phyloP scores from a whole-genome alignment of 495 filamentous ascomycete species.

The Penicillium pulvis region DNA sequence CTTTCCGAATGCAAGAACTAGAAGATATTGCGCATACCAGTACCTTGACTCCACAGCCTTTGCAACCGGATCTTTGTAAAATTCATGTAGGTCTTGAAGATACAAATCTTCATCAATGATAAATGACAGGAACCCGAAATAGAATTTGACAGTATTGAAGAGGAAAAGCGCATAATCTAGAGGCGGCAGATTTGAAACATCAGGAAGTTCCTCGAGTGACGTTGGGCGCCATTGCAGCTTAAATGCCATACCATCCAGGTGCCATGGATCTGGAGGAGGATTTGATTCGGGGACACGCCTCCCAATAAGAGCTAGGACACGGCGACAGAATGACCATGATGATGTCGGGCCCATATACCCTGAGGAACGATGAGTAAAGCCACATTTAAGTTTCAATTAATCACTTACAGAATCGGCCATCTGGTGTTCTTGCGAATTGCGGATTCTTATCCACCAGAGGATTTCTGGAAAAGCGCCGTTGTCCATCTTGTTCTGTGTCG shows the following conservation, averaged over 20 bases:
- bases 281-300: constrained; percentile 29
- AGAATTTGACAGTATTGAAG: constrained; percentile 42
- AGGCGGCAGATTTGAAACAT: constrained; percentile 36
- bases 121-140: constrained; percentile 40
- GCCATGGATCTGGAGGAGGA: constrained; percentile 31
- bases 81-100: constrained; percentile 33
- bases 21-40: constrained; percentile 43
- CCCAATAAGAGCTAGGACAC: constrained; percentile 31
- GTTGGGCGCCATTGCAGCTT: constrained; percentile 39
- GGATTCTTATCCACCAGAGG: constrained; percentile 34
- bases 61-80: constrained; percentile 29
- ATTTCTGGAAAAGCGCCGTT: constrained; percentile 29
- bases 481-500: constrained; percentile 19
- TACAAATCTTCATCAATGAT: constrained; percentile 41
- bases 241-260: constrained; percentile 41
- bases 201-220: constrained; percentile 30
- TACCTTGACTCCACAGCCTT: constrained; percentile 31
- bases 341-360: constrained; percentile 39
- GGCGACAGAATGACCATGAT: constrained; percentile 39
- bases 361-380: background rate
- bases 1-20: constrained; percentile 45
- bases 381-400: background rate
- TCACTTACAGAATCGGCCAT: constrained; percentile 33
- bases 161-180: constrained; percentile 41
- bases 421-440: constrained; percentile 32